These are phyloP conservation scores for Lasiodiplodia sp. DNA, from an alignment of 2,329 filamentous ascomycete species.

Conservation along the genomic window DNA sequence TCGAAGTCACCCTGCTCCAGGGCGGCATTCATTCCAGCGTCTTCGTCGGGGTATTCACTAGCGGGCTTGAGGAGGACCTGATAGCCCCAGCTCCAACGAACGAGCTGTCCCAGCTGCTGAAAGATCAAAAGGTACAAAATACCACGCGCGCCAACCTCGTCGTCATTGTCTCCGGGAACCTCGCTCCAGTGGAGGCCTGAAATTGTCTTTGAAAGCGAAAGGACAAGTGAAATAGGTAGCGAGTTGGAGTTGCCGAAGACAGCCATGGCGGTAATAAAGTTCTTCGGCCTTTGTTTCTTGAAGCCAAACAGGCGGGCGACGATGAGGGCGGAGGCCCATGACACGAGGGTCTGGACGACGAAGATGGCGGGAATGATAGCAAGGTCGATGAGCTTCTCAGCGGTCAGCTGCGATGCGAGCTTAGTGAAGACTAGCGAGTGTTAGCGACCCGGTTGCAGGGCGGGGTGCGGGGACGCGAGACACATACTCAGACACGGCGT, in stretches of 20 bases:
- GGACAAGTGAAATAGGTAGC: slow-evolving; percentile 91
- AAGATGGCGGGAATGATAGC: slow-evolving; percentile 97
- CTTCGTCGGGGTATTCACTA: slow-evolving; percentile 72
- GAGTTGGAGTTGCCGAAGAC: slow-evolving; percentile 99
- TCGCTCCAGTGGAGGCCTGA: slow-evolving; percentile 92
- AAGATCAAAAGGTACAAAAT: slow-evolving; percentile 97
- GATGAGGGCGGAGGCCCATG: slow-evolving; percentile 75
- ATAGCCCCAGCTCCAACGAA: slow-evolving; percentile 98
- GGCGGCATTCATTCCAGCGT: slow-evolving; percentile 48
- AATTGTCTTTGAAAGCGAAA: slow-evolving; percentile 91
- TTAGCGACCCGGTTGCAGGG: slow-evolving; percentile 15
- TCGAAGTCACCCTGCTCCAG: slow-evolving; percentile 63
- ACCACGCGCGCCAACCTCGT: slow-evolving; percentile 90
- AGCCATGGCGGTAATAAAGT: slow-evolving; percentile 97
- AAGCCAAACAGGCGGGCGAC: slow-evolving; percentile 82
- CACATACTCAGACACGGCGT: slow-evolving; percentile 90
- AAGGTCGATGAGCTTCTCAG: slow-evolving; percentile 87
- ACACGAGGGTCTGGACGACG: slow-evolving; percentile 83
- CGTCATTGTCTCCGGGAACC: slow-evolving; percentile 90
- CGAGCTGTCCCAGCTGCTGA: slow-evolving; percentile 93
- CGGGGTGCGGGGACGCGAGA: background rate
- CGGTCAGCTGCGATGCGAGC: slow-evolving; percentile 90
- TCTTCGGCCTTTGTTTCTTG: slow-evolving; percentile 76
- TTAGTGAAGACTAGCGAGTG: slow-evolving; percentile 83
- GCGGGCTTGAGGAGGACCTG: slow-evolving; percentile 91